Base-by-base conservation (phyloP, 805 yeast species). In the Metschnikowia amazonensis region DNA sequence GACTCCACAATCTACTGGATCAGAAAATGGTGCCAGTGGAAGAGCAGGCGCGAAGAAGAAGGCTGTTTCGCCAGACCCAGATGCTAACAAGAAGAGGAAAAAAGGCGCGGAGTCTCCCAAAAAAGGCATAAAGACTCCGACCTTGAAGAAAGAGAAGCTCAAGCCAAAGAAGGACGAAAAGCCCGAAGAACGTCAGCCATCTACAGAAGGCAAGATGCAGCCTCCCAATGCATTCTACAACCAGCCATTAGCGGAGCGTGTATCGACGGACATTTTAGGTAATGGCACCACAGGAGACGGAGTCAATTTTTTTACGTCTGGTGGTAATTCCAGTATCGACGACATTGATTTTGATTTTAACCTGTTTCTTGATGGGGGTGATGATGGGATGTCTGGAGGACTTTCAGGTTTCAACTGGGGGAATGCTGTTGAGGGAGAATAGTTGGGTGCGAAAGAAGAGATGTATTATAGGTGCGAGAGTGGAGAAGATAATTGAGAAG, bases 341-440 rank as follows among this genome's bases (percentile, higher is more conserved):
- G 76, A 70, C 43, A 68, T 71, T 29, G 75, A 70, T 49, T 71
- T 72, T 54, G 75, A 70, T 49, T 70, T 70, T 53, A 67, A 67
- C 48, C 67, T 59, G 59, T 67, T 71, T 48, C 63, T 72, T 53
- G 74, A 68, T 39, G 68, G 61, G 11, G 56, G 50, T 17, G 69
- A 64, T 35, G 55, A 49, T 7, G 55, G 56, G 2, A 51, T 67
- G 46, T 60, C 62, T 46, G 75, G 70, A 44, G 60, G 65, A 7
- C 66, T 70, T 24, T 53, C 56, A 21, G 67, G 65, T 2, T 71
- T 71, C 49, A 63, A 60, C 48, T 70, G 76, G 76, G 69, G 68
- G 7, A 65, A 62, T 40, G 57, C 59, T 5, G 51, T 58, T 16
- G 63, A 56, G 35, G 59, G 58, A 18, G 59, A 49, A 9, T 54